Conservation (phyloP, 2,329 filamentous ascomycete genomes). For the Talaromyces atroroseus region DNA sequence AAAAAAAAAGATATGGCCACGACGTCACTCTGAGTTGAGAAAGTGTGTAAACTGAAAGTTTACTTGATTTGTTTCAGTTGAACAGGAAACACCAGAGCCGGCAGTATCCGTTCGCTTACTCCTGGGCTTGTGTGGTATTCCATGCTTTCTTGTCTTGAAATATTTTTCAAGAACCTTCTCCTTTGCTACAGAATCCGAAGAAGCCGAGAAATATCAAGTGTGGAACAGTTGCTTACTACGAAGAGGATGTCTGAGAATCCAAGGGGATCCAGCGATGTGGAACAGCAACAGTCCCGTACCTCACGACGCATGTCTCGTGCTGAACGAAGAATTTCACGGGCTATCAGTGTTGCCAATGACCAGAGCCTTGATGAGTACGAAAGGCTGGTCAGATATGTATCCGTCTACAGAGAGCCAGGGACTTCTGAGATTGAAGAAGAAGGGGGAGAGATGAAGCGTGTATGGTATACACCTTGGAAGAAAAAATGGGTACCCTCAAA, state of each 20-base stretch:
- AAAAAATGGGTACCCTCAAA: constrained; percentile 30
- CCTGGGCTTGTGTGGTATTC: not conserved
- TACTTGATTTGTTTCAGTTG: not conserved
- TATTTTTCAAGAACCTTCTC: not conserved
- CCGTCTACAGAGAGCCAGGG: constrained; percentile 56
- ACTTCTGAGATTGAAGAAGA: constrained; percentile 37
- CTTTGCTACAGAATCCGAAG: not conserved
- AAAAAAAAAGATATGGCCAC: not conserved
- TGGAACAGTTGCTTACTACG: not conserved
- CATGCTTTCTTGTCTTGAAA: not conserved
- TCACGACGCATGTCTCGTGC: constrained; percentile 30
- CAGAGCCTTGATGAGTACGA: constrained; percentile 55
- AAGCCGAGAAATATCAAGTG: not conserved
- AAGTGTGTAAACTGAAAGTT: not conserved
- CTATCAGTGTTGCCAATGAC: constrained; percentile 26
- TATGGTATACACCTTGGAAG: constrained; percentile 58
- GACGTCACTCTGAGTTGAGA: constrained; percentile 8
- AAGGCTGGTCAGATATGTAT: constrained; percentile 62
- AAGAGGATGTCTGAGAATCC: constrained; percentile 2
- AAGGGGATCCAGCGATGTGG: constrained; percentile 10
- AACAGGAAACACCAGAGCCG: not conserved
- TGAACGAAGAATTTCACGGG: constrained; percentile 18
- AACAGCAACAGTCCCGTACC: constrained; percentile 7
- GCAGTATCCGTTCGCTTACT: not conserved
- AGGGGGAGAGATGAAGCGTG: constrained; percentile 44